These are phyloP conservation scores for Stephania japonica DNA, from an alignment of 164 flowering plant species.

Conservation along the genomic window DNA sequence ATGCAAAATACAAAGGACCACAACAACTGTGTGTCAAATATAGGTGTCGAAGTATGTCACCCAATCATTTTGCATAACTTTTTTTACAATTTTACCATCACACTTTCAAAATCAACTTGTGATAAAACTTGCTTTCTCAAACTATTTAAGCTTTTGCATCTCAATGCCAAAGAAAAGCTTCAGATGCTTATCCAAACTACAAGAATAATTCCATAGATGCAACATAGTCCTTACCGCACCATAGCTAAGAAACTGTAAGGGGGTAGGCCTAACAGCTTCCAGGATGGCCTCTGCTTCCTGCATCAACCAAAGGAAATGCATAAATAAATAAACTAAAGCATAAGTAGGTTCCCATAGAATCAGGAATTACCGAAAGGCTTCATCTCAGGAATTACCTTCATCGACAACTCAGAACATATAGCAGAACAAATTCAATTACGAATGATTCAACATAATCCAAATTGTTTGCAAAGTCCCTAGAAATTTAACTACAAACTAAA, in stretches of 20 bases:
- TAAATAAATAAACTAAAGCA: slow-evolving; percentile 5
- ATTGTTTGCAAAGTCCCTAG: not conserved
- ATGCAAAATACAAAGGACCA: too few species aligned
- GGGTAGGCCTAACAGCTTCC: slow-evolving; percentile 72
- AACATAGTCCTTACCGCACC: slow-evolving; percentile 55
- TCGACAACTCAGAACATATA: not conserved
- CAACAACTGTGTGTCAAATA: too few species aligned
- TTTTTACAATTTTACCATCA: too few species aligned
- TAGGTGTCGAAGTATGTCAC: too few species aligned
- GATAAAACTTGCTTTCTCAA: not conserved
- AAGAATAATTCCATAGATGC: slow-evolving; percentile 1
- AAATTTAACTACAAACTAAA: not conserved
- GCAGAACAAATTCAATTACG: not conserved
- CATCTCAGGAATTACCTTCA: not conserved
- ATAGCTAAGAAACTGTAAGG: slow-evolving; percentile 50
- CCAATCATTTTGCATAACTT: too few species aligned
- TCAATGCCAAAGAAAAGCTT: not conserved
- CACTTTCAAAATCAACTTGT: not conserved
- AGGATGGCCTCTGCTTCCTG: slow-evolving; percentile 98
- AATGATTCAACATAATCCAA: not conserved
- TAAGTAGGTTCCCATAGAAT: slow-evolving; percentile 1
- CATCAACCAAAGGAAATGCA: slow-evolving; percentile 12
- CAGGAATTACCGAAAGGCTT: not conserved
- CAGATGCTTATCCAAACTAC: not conserved
- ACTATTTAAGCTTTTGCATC: not conserved